Conservation (phyloP, 176 grass and related monocot species). For the Juncus inflexus region DNA sequence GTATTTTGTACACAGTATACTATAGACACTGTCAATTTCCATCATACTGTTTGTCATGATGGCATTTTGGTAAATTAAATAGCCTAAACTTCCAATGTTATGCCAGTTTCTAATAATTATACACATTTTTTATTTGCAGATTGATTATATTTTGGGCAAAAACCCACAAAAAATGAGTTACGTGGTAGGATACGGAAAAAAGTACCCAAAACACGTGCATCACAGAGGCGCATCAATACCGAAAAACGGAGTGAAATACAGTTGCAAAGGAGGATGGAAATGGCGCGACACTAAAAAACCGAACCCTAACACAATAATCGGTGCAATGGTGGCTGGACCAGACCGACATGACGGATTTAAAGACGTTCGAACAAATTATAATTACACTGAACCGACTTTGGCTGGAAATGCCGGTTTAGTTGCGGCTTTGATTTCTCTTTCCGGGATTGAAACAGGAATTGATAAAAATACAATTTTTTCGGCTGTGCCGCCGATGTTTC, state of each 20-base stretch:
- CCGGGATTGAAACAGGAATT: conserved; percentile 42
- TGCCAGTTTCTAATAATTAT: not conserved
- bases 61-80: no score
- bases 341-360: conserved; percentile 86
- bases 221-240: conserved; percentile 90
- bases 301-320: conserved; percentile 76
- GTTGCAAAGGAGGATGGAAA: conserved; percentile 91
- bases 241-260: conserved; percentile 84
- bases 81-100: no score
- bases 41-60: no score
- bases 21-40: no score
- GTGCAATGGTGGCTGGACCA: conserved; percentile 85
- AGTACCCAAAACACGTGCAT: conserved; percentile 74
- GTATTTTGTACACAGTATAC: no score
- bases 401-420: conserved; percentile 89
- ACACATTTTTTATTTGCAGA: conserved; percentile 41
- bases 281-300: conserved; percentile 77
- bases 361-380: conserved; percentile 83
- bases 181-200: conserved; percentile 69
- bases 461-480: conserved; percentile 95
- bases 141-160: conserved; percentile 85
- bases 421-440: conserved; percentile 72
- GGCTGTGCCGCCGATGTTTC: conserved; percentile 85
- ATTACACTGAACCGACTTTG: conserved; percentile 80
- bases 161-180: conserved; percentile 88